Evolutionary conservation across 805 yeast genomes (phyloP), one percentile per base, ranked within the genome.

Genomic region (Scheffersomyces spartinae): DNA sequence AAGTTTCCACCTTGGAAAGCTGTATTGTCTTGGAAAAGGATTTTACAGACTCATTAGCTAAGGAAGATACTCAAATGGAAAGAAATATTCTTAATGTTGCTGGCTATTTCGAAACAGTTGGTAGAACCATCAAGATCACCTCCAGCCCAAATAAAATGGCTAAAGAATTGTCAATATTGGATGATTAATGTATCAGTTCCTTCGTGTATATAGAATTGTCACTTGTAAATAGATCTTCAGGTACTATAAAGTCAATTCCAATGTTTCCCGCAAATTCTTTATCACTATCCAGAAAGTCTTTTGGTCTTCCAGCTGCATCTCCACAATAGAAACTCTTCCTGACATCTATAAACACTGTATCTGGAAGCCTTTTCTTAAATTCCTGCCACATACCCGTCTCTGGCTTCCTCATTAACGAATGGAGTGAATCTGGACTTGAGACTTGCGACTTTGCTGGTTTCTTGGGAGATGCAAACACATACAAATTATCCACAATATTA

Each of bases 291-390:
- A 91, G 81, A 44, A 77, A 80, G 48, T 88, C 97, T 0, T 43
- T 48, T 2, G 45, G 41, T 27, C 97, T 60, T 1, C 97, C 98
- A 5, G 95, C 97, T 0, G 97, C 97, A 55, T 88, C 98, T 5
- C 98, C 98, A n/a, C 85, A 86, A 47, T 54, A 91, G 27, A 74
- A 59, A 26, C 82, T 68, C 7, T 49, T 39, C 1, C 25, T n/a
- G 5, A 17, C 26, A 15, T 32, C 11, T 27, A 28, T 20, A 13
- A 24, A 21, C 10, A 16, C 10, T 14, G 28, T 25, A 20, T 32
- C 24, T 9, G 39, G 30, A 9, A 71, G 32, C 36, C 68, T 74
- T 9, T 46, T 38, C 5, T 39, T 31, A 17, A 80, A 55, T 25
- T 61, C 65, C 1, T 61, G 47, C 74, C 81, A 80, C 94, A 86